These are phyloP conservation scores for Gyromitra esculenta DNA, from an alignment of 2,329 filamentous ascomycete species.

Conservation along the genomic window DNA sequence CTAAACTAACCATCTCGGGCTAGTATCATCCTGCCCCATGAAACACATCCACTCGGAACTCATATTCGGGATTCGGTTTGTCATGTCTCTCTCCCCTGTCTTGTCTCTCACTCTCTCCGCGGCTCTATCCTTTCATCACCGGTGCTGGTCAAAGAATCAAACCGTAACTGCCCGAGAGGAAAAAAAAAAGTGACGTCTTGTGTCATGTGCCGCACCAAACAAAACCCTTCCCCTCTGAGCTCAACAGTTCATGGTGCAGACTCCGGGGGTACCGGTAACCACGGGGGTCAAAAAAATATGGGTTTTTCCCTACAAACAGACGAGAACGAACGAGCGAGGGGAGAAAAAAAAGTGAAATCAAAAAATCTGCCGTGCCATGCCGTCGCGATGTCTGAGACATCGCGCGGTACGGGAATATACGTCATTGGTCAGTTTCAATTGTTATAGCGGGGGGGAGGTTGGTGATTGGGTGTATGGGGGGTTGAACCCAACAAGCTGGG, in stretches of 20 bases:
- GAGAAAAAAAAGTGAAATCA: slow-evolving; percentile 1
- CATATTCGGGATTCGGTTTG: slow-evolving; percentile 4
- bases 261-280: slow-evolving; percentile 21
- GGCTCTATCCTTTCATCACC: slow-evolving; percentile 7
- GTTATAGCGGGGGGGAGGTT: slow-evolving; percentile 3
- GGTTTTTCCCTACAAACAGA: slow-evolving; percentile 10
- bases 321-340: neutral
- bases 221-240: slow-evolving; percentile 22
- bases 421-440: slow-evolving; percentile 37
- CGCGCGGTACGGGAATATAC: slow-evolving; percentile 43
- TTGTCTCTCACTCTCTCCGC: neutral
- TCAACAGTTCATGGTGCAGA: slow-evolving; percentile 38
- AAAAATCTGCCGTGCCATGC: slow-evolving; percentile 48
- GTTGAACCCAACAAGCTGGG: slow-evolving; percentile 46
- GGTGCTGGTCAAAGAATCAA: slow-evolving; percentile 11
- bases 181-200: slow-evolving; percentile 36
- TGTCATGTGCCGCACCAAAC: slow-evolving; percentile 43
- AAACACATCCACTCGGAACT: slow-evolving; percentile 21
- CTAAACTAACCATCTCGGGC: slow-evolving; percentile 5
- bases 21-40: slow-evolving; percentile 4
- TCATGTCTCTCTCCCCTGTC: slow-evolving; percentile 1
- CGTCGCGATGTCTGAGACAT: slow-evolving; percentile 42
- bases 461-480: slow-evolving; percentile 21
- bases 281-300: slow-evolving; percentile 15
- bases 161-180: slow-evolving; percentile 22